Base-by-base conservation (phyloP, 345 rosid genomes). In the Eucalyptus albens region DNA sequence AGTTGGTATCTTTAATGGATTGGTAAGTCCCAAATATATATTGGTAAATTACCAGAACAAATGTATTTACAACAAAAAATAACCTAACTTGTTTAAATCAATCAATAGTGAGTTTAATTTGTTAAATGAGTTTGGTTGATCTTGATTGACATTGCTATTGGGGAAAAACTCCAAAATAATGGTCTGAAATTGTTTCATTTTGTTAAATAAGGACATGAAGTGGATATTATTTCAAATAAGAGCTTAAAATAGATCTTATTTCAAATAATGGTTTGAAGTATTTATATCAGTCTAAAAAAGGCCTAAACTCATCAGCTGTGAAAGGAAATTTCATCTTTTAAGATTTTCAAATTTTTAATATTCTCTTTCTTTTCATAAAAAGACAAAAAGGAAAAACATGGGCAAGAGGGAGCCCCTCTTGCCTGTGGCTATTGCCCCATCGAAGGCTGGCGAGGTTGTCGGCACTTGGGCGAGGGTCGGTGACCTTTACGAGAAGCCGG, bases 401-500 rank as follows among this genome's bases (percentile, higher is more conserved):
- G 53, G 7, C 53, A 6, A 50, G 53, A 2, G 7, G 17, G 17
- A 5, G 5, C 50, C 50, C 50, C 53, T 50, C 53, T 6, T 50
- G 53, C 53, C 0, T 50, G 53, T 50, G 17, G 53, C 0, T 1
- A 0, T 50, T 3, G 6, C 17, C 53, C 53, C 53, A 50, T 15
- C 17, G 0, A 50, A 50, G 17, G 7, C 1, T 50, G 7, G 53
- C 0, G 1, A 50, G 53, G 53, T 50, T 0, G 53, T 0, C 6
- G 0, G 50, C 50, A 13, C 50, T 5, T 50, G 7, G 53, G 53
- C 17, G 17, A 50, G 19, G 3, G 53, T 50, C 1, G 0, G 1
- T 50, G 53, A 50, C 53, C 19, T 3, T 50, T 50, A 1, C 53
- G 0, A 6, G 0, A 15, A 50, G 53, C 19, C 0, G 0, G 19